These are phyloP conservation scores for Limonomyces culmigenus DNA, from an alignment of 1,284 basidiomycete genomes.

Conservation along the genomic window DNA sequence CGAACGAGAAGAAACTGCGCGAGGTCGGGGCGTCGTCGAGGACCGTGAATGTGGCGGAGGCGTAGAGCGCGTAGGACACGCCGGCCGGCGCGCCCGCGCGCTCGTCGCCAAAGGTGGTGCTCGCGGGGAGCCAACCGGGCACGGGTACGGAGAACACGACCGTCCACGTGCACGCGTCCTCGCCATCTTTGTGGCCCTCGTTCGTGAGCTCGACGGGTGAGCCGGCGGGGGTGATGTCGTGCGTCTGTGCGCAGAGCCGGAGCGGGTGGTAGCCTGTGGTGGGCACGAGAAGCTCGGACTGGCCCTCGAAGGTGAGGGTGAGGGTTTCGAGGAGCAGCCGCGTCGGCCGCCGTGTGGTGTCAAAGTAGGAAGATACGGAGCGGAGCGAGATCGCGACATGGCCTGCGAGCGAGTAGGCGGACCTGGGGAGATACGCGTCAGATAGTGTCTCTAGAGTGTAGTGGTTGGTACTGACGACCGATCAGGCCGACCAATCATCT, in stretches of 20 bases:
- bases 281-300: constrained; percentile 44
- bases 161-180: constrained; percentile 44
- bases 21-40: constrained; percentile 21
- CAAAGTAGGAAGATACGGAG: constrained; percentile 27
- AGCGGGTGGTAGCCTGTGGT: constrained; percentile 41
- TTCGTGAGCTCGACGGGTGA: constrained; percentile 42
- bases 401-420: constrained; percentile 64
- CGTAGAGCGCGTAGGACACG: constrained; percentile 48
- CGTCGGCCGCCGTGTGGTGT: constrained; percentile 21
- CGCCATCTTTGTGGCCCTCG: constrained; percentile 36
- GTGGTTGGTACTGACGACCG: constrained; percentile 32
- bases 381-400: constrained; percentile 43
- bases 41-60: constrained; percentile 37
- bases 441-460: constrained; percentile 3
- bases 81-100: constrained; percentile 23
- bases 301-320: constrained; percentile 58
- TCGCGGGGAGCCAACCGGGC: constrained; percentile 63
- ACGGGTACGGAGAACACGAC: constrained; percentile 53
- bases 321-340: constrained; percentile 48
- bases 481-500: constrained; percentile 56
- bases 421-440: constrained; percentile 20
- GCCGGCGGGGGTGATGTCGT: constrained; percentile 33
- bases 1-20: constrained; percentile 23
- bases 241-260: constrained; percentile 48
- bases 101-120: constrained; percentile 26